Percentiles rank a stretch among this genome's conserved stretches.
Conservation (phyloP, 306 rosid genomes). For the Sicyos edulis region DNA sequence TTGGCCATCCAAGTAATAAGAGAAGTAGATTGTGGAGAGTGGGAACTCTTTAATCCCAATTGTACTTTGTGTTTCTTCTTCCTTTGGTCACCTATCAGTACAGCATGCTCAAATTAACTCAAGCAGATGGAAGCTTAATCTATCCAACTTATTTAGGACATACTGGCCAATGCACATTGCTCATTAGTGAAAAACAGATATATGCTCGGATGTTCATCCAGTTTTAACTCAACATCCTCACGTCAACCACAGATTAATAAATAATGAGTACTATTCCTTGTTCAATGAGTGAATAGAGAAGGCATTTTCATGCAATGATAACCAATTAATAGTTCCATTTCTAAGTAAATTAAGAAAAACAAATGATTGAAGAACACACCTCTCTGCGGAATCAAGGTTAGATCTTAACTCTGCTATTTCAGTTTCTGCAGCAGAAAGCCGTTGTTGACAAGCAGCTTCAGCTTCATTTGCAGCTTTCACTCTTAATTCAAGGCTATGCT, state of each 20-base stretch:
- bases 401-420: conserved; percentile 68
- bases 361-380: conserved; percentile 40
- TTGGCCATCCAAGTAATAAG: too few species aligned
- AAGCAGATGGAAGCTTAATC: background rate
- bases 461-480: conserved; percentile 96
- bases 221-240: background rate
- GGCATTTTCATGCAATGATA: background rate
- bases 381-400: conserved; percentile 66
- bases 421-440: conserved; percentile 77
- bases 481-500: conserved; percentile 83
- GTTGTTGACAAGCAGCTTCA: conserved; percentile 85
- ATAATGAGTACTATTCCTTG: background rate
- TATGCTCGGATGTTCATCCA: background rate
- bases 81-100: too few species aligned
- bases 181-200: background rate
- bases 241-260: background rate
- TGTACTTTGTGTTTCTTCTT: too few species aligned
- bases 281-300: background rate
- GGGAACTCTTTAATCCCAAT: too few species aligned
- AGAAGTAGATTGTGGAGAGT: too few species aligned
- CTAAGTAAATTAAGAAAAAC: background rate
- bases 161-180: too few species aligned
- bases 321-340: background rate
- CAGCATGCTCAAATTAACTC: too few species aligned
- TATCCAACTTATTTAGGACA: background rate